Evolutionary conservation across 1,284 basidiomycete species (phyloP).

Genomic region (Trichosporon sp.): DNA sequence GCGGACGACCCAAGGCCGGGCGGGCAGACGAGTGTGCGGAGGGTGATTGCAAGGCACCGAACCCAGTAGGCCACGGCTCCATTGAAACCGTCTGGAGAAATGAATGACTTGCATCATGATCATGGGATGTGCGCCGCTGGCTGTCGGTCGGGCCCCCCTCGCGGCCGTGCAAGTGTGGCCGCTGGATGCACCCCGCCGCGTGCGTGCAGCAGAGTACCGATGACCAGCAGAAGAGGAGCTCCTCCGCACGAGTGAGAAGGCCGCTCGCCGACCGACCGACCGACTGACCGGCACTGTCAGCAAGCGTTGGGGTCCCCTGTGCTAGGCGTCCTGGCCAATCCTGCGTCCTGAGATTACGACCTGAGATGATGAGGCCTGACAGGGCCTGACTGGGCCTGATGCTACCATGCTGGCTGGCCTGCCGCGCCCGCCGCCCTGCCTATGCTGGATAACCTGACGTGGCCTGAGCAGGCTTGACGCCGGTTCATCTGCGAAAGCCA

Average conservation of each 20-base stretch:
- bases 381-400: not conserved
- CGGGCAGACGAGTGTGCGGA: not conserved
- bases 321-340: not conserved
- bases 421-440: too few relatives aligned
- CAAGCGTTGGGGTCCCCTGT: not conserved
- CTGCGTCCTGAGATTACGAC: not conserved
- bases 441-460: not conserved
- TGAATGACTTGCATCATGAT: too few relatives aligned
- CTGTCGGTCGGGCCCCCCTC: not conserved
- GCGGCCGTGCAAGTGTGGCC: not conserved
- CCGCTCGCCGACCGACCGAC: too few relatives aligned
- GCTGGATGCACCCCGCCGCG: not conserved
- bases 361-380: slow-evolving; percentile 3
- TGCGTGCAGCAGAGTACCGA: not conserved
- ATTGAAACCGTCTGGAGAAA: too few relatives aligned
- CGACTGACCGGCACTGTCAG: not conserved
- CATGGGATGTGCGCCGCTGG: not conserved
- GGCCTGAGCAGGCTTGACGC: not conserved
- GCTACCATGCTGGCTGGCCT: too few relatives aligned
- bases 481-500: not conserved
- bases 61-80: not conserved
- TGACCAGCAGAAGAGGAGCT: not conserved
- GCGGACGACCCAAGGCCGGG: not conserved
- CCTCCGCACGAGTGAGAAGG: not conserved
- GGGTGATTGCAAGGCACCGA: not conserved